These are phyloP conservation scores for Hydnomerulius pinastri DNA, from an alignment of 768 basidiomycete genomes.

Conservation along the genomic window DNA sequence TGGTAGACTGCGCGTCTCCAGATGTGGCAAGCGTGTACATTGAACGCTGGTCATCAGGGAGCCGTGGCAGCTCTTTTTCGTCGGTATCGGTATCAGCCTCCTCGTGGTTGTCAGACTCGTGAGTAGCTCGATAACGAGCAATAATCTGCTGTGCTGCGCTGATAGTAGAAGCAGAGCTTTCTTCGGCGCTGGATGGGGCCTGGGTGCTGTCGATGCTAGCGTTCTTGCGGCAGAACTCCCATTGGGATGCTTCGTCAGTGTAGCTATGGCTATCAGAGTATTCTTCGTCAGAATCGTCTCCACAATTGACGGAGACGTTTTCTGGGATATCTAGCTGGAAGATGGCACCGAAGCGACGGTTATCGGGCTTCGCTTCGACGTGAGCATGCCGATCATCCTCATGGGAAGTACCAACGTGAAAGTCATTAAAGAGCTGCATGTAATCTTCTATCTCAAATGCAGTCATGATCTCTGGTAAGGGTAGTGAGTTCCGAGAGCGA, in stretches of 20 bases:
- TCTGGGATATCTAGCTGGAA: slow-evolving; percentile 15
- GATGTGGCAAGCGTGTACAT: slow-evolving; percentile 24
- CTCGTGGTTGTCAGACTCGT: not conserved
- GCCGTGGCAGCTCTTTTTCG: slow-evolving; percentile 17
- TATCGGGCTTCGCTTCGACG: slow-evolving; percentile 13
- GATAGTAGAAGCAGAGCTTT: slow-evolving; percentile 4
- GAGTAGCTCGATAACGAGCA: slow-evolving; percentile 19
- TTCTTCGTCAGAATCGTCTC: slow-evolving; percentile 12
- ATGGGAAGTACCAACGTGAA: not conserved
- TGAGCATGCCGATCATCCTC: not conserved
- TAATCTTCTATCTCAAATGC: slow-evolving; percentile 1
- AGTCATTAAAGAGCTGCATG: slow-evolving; percentile 7
- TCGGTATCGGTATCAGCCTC: slow-evolving; percentile 2
- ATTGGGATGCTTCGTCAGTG: slow-evolving; percentile 10
- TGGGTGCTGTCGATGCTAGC: not conserved
- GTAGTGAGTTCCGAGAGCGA: not conserved
- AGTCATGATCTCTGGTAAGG: slow-evolving; percentile 10
- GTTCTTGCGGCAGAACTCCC: slow-evolving; percentile 8
- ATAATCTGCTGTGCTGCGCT: slow-evolving; percentile 26
- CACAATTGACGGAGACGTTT: slow-evolving; percentile 2
- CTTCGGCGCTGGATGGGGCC: slow-evolving; percentile 3
- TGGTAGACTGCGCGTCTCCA: slow-evolving; percentile 11
- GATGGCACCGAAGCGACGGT: slow-evolving; percentile 29
- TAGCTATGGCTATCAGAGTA: not conserved
- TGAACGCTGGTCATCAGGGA: slow-evolving; percentile 28